Base-by-base conservation (phyloP, 2,329 filamentous ascomycete genomes). In the Paracoccidioides lutzii region DNA sequence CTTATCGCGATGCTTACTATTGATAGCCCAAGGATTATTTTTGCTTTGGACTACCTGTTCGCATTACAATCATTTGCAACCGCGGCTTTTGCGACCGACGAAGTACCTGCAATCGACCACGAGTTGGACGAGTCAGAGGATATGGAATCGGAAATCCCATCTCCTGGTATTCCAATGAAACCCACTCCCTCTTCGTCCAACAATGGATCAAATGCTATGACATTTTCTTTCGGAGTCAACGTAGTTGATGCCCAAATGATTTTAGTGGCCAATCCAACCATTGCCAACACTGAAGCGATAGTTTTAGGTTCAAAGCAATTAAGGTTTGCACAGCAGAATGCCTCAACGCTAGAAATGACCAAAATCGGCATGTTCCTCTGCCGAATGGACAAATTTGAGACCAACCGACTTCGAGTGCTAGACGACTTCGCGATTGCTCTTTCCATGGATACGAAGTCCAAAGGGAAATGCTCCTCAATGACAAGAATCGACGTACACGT, bases 281-380 rank as follows among this genome's bases (percentile, higher is more conserved):
- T 88, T 60, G 78, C 85, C 14, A 94, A 85, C 66, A 97, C 93
- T 0, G 94, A 99, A 68, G 93, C 93, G 2, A 94, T 98, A 63
- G 94, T 98, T 0, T 77, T 98, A 30, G 88, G 90, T 51, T 95
- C 90, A 2, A 95, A 96, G 67, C 90, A 98, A 68, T 83, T 97
- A 10, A 78, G 97, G 1, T 78, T 97, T 9, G 95, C 91, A 1
- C 87, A 95, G 64, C 94, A 98, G 69, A 89, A 97, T 73, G 88
- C 91, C 7, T 80, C 94, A 62, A 96, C 93, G 0, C 80, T 99
- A 66, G 91, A 98, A 66, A 83, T 98, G 2, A 90, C 89, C 6
- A 85, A 97, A 66, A 81, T 97, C 54, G 93, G 93, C 63, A 98
- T 99, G 93, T 99, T 96, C 69, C 72, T 98, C 37, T 98, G 94